Evolutionary conservation across 2,329 filamentous ascomycete genomes (phyloP), one percentile per base, ranked within the genome.

Genomic region (Arthrobotrys conoides): DNA sequence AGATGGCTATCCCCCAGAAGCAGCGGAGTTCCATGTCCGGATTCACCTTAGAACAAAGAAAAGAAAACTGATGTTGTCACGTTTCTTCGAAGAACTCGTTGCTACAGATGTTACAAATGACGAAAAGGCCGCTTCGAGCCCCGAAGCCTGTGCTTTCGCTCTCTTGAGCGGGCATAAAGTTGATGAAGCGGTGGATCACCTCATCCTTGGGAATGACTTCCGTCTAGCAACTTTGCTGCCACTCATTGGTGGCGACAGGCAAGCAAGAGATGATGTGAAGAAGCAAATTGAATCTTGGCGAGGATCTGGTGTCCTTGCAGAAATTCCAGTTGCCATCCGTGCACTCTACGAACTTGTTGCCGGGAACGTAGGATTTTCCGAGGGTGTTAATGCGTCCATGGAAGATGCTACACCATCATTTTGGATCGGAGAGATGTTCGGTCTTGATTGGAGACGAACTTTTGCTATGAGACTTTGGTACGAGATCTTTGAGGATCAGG

Each of bases 401-500:
- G 96, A 98, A 84, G 93, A 98, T 84, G 91, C 92, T 53, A 88
- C 91, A 46, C 88, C 91, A 14, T 91, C 91, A 0, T 97, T 99
- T 83, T 88, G 90, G 68, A 92, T 99, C 80, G 92, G 93, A 0
- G 89, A 92, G 82, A 91, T 91, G 57, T 99, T 97, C 83, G 90
- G 90, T 3, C 87, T 99, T 41, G 92, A 96, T 83, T 99, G 96
- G 96, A 91, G 93, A 84, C 94, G 97, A 83, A 91, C 94, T 0
- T 97, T 99, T 84, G 95, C 93, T 10, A 87, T 99, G 63, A 90
- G 94, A 51, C 87, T 99, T 0, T 98, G 94, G 92, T 99, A 97
- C 84, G 91, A 91, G 53, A 92, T 90, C 48, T 87, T 89, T 1
- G 86, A 89, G 38, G 87, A 90, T 46, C 91, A 94, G 53, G 88